Evolutionary conservation across 257 asterid species (phyloP).

Genomic region (Solanum ahanhuiri): DNA sequence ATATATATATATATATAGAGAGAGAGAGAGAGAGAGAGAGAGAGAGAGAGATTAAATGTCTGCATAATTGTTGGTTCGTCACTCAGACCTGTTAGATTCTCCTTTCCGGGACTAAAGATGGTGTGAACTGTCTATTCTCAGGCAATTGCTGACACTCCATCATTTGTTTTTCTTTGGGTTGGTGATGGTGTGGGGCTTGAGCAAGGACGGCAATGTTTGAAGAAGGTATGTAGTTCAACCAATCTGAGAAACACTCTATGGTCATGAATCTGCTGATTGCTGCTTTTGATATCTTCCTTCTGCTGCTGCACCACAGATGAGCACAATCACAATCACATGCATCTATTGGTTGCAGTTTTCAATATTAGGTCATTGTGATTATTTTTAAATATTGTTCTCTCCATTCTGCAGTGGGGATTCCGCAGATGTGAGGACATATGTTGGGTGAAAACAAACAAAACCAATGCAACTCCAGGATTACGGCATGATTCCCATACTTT

Average conservation of each 20-base stretch:
- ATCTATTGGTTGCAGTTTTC: neutral
- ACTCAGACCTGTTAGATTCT: neutral
- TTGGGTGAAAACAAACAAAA: constrained; percentile 98
- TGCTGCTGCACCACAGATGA: neutral
- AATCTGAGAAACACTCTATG: neutral
- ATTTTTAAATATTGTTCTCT: constrained; percentile 1
- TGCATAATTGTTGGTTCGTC: neutral
- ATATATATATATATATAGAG: too few species aligned
- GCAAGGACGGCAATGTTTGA: constrained; percentile 97
- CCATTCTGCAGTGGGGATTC: constrained; percentile 81
- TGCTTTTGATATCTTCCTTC: neutral
- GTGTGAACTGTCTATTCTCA: constrained; percentile 11
- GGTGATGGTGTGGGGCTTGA: constrained; percentile 99
- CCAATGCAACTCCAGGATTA: constrained; percentile 85
- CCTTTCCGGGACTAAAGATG: neutral
- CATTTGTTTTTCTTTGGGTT: constrained; percentile 97
- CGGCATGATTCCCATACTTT: constrained; percentile 98
- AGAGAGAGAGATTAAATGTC: neutral
- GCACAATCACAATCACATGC: neutral
- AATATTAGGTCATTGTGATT: neutral
- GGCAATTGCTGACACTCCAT: constrained; percentile 99
- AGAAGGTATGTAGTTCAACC: constrained; percentile 51
- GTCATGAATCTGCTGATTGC: neutral
- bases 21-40: too few species aligned
- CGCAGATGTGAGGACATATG: constrained; percentile 99